Conservation (phyloP, 352 stramenopile genomes). For the Albugo candida region DNA sequence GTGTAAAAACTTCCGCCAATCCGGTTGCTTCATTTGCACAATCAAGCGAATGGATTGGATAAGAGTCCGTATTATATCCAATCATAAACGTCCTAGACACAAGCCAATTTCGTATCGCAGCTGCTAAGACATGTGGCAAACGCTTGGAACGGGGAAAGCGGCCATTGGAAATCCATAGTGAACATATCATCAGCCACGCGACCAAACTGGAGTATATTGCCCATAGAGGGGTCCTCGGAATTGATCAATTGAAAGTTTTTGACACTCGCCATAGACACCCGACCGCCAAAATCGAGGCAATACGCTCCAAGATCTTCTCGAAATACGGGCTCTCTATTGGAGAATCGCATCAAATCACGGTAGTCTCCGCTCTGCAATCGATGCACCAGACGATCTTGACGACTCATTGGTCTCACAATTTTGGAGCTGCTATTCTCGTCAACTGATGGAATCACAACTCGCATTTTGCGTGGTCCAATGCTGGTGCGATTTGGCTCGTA, state of each 20-base stretch:
- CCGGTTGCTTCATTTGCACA: too few species aligned
- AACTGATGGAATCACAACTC: constrained; percentile 59
- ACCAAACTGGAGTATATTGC: constrained; percentile 77
- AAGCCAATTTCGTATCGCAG: constrained; percentile 78
- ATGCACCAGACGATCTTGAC: constrained; percentile 61
- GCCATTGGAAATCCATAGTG: constrained; percentile 82
- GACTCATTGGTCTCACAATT: constrained; percentile 68
- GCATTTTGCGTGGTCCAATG: constrained; percentile 72
- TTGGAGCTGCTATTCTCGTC: constrained; percentile 63
- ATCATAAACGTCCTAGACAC: constrained; percentile 18
- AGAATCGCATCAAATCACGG: constrained; percentile 75
- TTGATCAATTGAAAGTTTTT: constrained; percentile 84
- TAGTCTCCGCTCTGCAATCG: constrained; percentile 45
- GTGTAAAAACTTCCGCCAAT: too few species aligned
- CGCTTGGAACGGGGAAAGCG: constrained; percentile 71
- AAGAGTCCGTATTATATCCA: too few species aligned
- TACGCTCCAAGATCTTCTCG: constrained; percentile 72
- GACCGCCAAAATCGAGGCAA: constrained; percentile 63
- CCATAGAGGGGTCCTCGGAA: constrained; percentile 61
- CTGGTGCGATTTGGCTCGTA: constrained; percentile 78
- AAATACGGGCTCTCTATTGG: constrained; percentile 72
- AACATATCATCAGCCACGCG: constrained; percentile 82
- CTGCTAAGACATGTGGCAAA: constrained; percentile 80
- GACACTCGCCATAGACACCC: constrained; percentile 48
- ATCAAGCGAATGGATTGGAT: too few species aligned